Base-by-base conservation (phyloP, 345 rosid species). In the Theobroma cacao region DNA sequence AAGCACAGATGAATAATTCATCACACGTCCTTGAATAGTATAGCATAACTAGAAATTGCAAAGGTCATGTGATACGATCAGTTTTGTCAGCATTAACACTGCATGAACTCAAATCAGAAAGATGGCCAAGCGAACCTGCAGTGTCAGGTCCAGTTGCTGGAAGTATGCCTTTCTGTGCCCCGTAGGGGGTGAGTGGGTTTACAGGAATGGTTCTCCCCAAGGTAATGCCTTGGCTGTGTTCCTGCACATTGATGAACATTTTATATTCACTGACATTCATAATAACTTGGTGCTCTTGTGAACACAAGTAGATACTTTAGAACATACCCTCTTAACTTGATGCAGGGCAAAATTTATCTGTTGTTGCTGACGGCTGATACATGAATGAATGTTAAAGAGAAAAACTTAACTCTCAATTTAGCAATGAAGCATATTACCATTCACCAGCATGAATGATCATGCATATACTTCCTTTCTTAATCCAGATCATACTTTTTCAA, bases 361-460 rank as follows among this genome's bases (percentile, higher is more conserved):
- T 63, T 30, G 74, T 77, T 69, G 80, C 50, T 22, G 50, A 41
- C 76, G 79, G 55, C 88, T 85, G 79, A 61, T 55, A 78, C 75
- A 76, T 5, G 34, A 63, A 38, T 5, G 17, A 58, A 24, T n/a
- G 75, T 64, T 58, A 47, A 67, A 64, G 52, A 40, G 45, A 45
- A 24, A 9, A 14, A 18, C 20, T 36, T 22, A 33, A 60, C 18
- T 28, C 40, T 36, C 36, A 40, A 36, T 43, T 65, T 28, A 15
- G 22, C 17, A 12, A 52, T 43, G 33, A 30, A 47, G 50, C 66
- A 61, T 30, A 34, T 15, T 7, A 48, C 26, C 24, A 36, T 20
- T 3, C 36, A 64, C 30, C 40, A 4, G 76, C 58, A 72, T 22
- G 34, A 75, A 41, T 30, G 17, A 50, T 28, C 22, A n/a, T n/a